Evolutionary conservation across 1,284 basidiomycete species (phyloP).

Genomic region (Fomitiporia mediterranea): DNA sequence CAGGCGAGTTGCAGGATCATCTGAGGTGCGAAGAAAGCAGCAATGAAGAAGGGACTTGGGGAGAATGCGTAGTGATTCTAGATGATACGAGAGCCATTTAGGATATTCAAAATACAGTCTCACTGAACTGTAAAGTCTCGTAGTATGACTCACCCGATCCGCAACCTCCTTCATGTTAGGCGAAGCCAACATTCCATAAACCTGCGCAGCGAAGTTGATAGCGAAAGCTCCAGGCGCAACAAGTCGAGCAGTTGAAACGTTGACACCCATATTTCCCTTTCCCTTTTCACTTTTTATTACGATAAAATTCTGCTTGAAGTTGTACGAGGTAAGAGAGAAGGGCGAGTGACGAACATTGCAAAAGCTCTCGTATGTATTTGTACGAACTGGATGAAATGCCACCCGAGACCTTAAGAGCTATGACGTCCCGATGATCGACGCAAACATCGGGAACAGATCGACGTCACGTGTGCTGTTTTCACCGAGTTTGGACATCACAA

Average conservation of each 20-base stretch:
- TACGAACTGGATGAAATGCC: too few species aligned
- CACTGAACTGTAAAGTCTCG: neutral
- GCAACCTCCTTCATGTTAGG: constrained; percentile 36
- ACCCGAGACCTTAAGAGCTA: too few species aligned
- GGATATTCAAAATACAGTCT: neutral
- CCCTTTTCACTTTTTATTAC: too few species aligned
- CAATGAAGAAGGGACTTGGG: constrained; percentile 33
- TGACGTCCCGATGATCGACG: too few species aligned
- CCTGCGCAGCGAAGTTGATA: constrained; percentile 31
- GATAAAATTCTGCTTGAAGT: neutral
- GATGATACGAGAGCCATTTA: too few species aligned
- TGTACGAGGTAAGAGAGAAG: neutral
- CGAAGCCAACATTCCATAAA: constrained; percentile 30
- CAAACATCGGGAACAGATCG: too few species aligned
- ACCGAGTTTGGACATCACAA: too few species aligned
- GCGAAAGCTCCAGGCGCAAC: constrained; percentile 30
- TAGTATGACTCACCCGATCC: constrained; percentile 26
- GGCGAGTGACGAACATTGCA: too few species aligned
- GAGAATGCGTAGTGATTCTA: constrained; percentile 37
- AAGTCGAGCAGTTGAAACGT: constrained; percentile 28
- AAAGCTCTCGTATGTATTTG: too few species aligned
- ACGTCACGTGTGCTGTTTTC: too few species aligned
- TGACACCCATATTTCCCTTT: constrained; percentile 28
- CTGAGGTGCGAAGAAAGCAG: constrained; percentile 33
- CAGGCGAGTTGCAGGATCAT: constrained; percentile 30